These are phyloP conservation scores for Naganishia sp. DNA, from an alignment of 1,284 basidiomycete genomes.

Conservation along the genomic window DNA sequence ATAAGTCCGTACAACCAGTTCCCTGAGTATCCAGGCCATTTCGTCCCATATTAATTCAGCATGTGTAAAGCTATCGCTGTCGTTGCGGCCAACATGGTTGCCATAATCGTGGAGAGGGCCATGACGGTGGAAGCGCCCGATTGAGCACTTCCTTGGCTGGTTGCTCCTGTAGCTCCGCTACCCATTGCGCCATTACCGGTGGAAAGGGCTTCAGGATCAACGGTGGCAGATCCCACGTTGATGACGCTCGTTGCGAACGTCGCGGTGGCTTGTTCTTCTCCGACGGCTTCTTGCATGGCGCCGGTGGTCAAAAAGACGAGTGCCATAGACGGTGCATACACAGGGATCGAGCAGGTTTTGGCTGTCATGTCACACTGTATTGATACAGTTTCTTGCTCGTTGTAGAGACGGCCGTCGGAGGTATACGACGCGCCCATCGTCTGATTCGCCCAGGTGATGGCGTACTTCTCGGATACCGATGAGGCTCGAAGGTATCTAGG, in stretches of 20 bases:
- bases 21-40: neutral
- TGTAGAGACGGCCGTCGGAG: constrained; percentile 65
- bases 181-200: constrained; percentile 53
- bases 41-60: neutral
- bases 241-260: constrained; percentile 61
- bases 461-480: constrained; percentile 63
- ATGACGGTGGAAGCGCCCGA: constrained; percentile 3
- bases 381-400: constrained; percentile 59
- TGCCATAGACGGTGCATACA: constrained; percentile 70
- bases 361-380: constrained; percentile 59
- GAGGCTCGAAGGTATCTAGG: constrained; percentile 54
- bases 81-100: neutral
- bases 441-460: constrained; percentile 72
- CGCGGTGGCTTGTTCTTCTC: constrained; percentile 48
- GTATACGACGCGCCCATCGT: constrained; percentile 66
- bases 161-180: constrained; percentile 28
- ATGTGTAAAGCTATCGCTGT: constrained; percentile 7
- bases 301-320: constrained; percentile 67
- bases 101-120: constrained; percentile 9
- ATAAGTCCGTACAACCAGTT: neutral
- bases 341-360: constrained; percentile 62
- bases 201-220: constrained; percentile 45
- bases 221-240: constrained; percentile 45
- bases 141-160: constrained; percentile 15
- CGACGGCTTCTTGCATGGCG: constrained; percentile 54